These are phyloP conservation scores for Penicillium sp. DNA, from an alignment of 2,329 filamentous ascomycete species.

Conservation along the genomic window DNA sequence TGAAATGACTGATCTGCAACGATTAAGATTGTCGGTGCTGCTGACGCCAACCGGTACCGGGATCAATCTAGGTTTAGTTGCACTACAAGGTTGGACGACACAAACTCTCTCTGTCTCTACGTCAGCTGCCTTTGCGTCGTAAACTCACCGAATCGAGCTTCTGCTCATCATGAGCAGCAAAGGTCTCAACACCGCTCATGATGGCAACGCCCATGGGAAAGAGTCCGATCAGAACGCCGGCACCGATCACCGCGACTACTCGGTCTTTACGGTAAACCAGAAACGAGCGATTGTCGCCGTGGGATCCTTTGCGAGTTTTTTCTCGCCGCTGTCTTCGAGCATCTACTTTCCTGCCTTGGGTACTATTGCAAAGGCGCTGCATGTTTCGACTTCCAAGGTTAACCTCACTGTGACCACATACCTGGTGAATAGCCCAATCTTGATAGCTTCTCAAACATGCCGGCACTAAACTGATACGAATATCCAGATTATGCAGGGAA, in stretches of 20 bases:
- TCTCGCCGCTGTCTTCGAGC: constrained; percentile 32
- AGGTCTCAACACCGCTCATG: no score
- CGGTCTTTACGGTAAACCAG: constrained; percentile 22
- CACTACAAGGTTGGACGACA: no score
- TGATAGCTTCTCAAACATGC: constrained; percentile 1
- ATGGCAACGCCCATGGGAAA: no score
- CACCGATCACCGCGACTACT: constrained; percentile 38
- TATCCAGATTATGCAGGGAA: constrained; percentile 22
- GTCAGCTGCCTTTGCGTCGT: no score
- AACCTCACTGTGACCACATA: constrained; percentile 51
- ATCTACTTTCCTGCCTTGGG: constrained; percentile 37
- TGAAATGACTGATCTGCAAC: no score
- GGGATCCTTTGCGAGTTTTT: constrained; percentile 26
- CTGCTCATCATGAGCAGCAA: no score
- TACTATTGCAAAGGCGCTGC: constrained; percentile 34
- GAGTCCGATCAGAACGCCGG: not conserved
- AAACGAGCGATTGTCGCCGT: constrained; percentile 20
- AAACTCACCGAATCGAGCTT: no score
- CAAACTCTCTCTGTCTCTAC: no score
- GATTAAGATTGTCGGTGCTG: no score
- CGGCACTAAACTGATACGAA: constrained; percentile 1
- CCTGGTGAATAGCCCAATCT: constrained; percentile 28
- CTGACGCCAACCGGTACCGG: no score
- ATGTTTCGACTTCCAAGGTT: constrained; percentile 40
- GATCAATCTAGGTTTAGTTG: no score